phyloP scores from a whole-genome alignment of 2,329 filamentous ascomycete genomes.

The Didymella arachidicola region DNA sequence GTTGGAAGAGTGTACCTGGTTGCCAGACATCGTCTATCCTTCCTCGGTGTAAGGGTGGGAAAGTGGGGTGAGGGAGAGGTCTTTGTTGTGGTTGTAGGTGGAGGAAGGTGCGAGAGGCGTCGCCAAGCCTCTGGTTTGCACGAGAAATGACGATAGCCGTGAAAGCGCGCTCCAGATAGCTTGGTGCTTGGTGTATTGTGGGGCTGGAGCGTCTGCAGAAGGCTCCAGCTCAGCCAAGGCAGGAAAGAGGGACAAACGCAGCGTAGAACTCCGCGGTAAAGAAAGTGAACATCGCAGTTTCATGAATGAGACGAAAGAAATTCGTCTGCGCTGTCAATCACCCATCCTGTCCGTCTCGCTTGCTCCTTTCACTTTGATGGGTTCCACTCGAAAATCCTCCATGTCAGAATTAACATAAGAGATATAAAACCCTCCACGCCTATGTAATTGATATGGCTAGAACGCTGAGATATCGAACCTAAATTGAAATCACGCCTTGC shows the following conservation, averaged over 20 bases:
- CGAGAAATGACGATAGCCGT: not conserved
- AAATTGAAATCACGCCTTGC: too few species aligned
- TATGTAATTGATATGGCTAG: too few species aligned
- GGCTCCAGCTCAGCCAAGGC: not conserved
- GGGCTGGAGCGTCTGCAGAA: not conserved
- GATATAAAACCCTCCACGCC: too few species aligned
- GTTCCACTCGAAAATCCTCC: too few species aligned
- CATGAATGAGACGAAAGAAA: not conserved
- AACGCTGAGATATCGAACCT: too few species aligned
- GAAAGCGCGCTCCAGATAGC: not conserved
- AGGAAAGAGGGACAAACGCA: conserved; percentile 11
- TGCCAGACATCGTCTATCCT: conserved; percentile 6
- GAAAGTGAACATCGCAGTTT: not conserved
- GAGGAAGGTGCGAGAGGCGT: conserved; percentile 10
- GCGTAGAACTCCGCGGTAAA: not conserved
- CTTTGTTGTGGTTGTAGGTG: not conserved
- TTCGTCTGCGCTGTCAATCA: not conserved
- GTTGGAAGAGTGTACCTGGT: conserved; percentile 8
- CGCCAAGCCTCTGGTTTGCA: conserved; percentile 7
- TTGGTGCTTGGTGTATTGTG: not conserved
- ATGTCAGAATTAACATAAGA: too few species aligned
- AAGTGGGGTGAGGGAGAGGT: not conserved
- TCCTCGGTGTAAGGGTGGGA: not conserved
- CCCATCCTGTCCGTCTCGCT: too few species aligned
- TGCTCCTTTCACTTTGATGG: too few species aligned